Evolutionary conservation across 805 yeast genomes (phyloP).

Genomic region (Wickerhamiella siamensis): DNA sequence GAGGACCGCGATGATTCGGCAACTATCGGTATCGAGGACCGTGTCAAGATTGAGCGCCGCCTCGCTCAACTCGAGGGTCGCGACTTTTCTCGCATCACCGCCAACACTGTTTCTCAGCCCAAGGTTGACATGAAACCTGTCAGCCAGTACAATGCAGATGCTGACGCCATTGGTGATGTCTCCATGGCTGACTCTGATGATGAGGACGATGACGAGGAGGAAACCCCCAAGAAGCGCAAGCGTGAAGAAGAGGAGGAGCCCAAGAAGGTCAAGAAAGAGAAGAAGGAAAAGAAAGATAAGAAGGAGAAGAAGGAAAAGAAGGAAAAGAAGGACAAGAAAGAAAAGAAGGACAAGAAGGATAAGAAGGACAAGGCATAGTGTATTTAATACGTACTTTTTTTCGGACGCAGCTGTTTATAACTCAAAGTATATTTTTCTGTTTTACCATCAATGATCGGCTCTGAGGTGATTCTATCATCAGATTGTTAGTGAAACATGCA

Average conservation of each 20-base stretch:
- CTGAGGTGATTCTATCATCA: too few relatives aligned
- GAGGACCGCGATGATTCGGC: constrained; percentile 96
- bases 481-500: background rate
- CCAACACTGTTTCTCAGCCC: constrained; percentile 57
- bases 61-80: constrained; percentile 93
- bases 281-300: constrained; percentile 11
- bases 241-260: constrained; percentile 21
- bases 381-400: constrained; percentile 2
- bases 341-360: constrained; percentile 13
- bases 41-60: constrained; percentile 89
- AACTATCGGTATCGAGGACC: constrained; percentile 77
- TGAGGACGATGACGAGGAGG: constrained; percentile 31
- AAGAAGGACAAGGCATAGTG: constrained; percentile 6
- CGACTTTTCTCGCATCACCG: constrained; percentile 70
- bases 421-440: too few relatives aligned
- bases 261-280: constrained; percentile 5
- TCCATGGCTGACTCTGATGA: constrained; percentile 31
- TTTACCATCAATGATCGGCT: background rate
- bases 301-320: constrained; percentile 13
- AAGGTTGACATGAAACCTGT: constrained; percentile 79
- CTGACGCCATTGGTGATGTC: constrained; percentile 45
- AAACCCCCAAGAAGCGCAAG: constrained; percentile 25
- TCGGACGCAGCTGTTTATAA: background rate
- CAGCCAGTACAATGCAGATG: constrained; percentile 86
- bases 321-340: constrained; percentile 16